Conservation (phyloP, 805 yeast species). For the Zygosaccharomyces siamensis region DNA sequence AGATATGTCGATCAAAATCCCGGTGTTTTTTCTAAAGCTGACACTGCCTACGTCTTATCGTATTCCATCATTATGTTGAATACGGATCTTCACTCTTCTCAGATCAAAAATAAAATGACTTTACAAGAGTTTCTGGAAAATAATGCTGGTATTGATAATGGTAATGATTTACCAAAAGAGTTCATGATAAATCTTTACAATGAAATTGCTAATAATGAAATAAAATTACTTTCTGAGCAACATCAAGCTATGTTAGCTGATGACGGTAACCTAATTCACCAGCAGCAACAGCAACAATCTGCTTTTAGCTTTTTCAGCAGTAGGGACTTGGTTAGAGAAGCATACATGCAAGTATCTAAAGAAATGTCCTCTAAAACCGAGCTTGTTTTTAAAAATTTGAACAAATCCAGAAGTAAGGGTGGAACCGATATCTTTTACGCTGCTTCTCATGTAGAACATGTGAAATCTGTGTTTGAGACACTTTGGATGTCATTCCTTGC, state of each 20-base stretch:
- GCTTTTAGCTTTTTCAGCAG: constrained; percentile 60
- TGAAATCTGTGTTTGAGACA: constrained; percentile 86
- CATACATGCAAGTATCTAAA: constrained; percentile 85
- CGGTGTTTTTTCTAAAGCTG: constrained; percentile 82
- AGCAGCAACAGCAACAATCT: constrained; percentile 36
- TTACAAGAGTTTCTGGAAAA: constrained; percentile 79
- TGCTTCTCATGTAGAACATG: constrained; percentile 86
- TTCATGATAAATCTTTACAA: constrained; percentile 62
- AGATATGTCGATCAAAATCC: constrained; percentile 87
- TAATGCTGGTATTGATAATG: constrained; percentile 90
- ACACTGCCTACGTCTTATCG: constrained; percentile 86
- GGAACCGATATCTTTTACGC: constrained; percentile 57
- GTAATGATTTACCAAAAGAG: constrained; percentile 73
- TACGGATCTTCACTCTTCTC: constrained; percentile 89
- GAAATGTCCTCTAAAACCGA: constrained; percentile 91
- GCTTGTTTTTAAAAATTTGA: constrained; percentile 64
- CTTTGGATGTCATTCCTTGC: constrained; percentile 97
- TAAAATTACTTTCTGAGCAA: constrained; percentile 87
- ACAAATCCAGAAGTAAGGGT: constrained; percentile 43
- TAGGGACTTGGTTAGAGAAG: constrained; percentile 69
- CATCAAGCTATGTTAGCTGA: constrained; percentile 83
- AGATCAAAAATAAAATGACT: constrained; percentile 83
- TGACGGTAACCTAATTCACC: constrained; percentile 39
- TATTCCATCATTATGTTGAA: constrained; percentile 90
- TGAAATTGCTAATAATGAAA: constrained; percentile 81